These are phyloP conservation scores for Deinandra increscens DNA, from an alignment of 129 eudicot species.

Conservation along the genomic window DNA sequence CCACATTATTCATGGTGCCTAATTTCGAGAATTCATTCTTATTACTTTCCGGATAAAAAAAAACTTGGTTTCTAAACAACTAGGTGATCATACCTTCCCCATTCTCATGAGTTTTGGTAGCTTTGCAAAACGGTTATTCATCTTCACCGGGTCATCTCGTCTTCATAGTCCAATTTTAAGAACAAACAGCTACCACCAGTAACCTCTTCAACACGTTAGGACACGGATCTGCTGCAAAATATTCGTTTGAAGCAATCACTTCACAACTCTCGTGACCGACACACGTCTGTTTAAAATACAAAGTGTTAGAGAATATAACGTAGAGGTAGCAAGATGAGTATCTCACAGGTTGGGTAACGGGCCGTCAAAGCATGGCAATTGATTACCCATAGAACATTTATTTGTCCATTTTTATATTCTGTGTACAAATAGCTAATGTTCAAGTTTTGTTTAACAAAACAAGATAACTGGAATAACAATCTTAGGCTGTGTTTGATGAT, in stretches of 20 bases:
- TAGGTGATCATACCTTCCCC: too few relatives aligned
- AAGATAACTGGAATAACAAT: neutral
- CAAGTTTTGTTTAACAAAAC: too few relatives aligned
- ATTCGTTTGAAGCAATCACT: conserved; percentile 52
- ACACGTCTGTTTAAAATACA: conserved; percentile 47
- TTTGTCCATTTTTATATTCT: neutral
- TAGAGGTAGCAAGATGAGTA: neutral
- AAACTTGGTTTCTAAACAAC: conserved; percentile 9
- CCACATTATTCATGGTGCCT: conserved; percentile 29
- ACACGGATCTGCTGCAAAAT: conserved; percentile 68
- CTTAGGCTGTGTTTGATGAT: too few relatives aligned
- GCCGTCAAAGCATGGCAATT: neutral
- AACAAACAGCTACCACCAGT: conserved; percentile 67
- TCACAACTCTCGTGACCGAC: conserved; percentile 64
- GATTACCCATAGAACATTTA: neutral
- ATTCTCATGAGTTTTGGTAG: neutral
- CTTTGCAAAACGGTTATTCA: conserved; percentile 21
- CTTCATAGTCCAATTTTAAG: conserved; percentile 21
- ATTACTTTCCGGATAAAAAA: conserved; percentile 13
- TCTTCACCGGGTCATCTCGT: neutral
- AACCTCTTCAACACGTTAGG: conserved; percentile 65
- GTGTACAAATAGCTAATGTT: neutral
- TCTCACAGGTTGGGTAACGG: neutral
- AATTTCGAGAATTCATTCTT: conserved; percentile 8
- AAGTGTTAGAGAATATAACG: conserved; percentile 4